These are phyloP conservation scores for Biscogniauxia mediterranea DNA, from an alignment of 2,329 filamentous ascomycete species.

Conservation along the genomic window DNA sequence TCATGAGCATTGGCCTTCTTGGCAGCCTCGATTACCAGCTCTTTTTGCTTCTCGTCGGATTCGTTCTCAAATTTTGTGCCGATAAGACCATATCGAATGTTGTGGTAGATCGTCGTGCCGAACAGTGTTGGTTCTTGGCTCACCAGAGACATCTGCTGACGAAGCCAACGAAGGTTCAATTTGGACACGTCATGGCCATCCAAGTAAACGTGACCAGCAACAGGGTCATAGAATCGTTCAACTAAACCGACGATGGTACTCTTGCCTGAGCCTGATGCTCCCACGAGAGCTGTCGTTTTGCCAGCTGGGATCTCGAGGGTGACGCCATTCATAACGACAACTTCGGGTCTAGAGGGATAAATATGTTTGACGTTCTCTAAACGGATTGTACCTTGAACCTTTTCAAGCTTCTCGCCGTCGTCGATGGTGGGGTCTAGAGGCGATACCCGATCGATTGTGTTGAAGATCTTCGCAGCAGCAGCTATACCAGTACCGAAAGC, in stretches of 20 bases:
- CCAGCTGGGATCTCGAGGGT: conserved; percentile 78
- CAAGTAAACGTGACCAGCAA: conserved; percentile 73
- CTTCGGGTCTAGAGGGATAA: conserved; percentile 89
- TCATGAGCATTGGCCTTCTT: conserved; percentile 93
- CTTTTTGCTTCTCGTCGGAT: conserved; percentile 63
- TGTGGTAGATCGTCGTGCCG: conserved; percentile 81
- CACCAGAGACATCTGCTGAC: conserved; percentile 88
- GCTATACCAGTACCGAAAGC: conserved; percentile 82
- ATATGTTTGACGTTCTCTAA: conserved; percentile 85
- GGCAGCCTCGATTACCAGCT: conserved; percentile 76
- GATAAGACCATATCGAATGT: conserved; percentile 87
- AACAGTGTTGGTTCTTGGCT: conserved; percentile 93
- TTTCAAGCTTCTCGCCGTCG: conserved; percentile 69
- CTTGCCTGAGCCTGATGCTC: conserved; percentile 91
- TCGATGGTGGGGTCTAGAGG: conserved; percentile 76
- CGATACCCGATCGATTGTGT: conserved; percentile 84
- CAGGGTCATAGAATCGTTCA: conserved; percentile 91
- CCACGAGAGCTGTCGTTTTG: conserved; percentile 90
- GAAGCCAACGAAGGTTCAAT: conserved; percentile 85
- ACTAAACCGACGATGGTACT: conserved; percentile 91
- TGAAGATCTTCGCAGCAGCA: conserved; percentile 88
- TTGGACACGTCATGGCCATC: conserved; percentile 80
- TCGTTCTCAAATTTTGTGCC: conserved; percentile 74
- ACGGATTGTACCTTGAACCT: conserved; percentile 74
- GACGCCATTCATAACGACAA: conserved; percentile 83